Percentiles rank a stretch among this genome's conserved stretches.
These are phyloP conservation scores for Ephemerocybe angulata DNA, from an alignment of 768 basidiomycete species.

Conservation along the genomic window DNA sequence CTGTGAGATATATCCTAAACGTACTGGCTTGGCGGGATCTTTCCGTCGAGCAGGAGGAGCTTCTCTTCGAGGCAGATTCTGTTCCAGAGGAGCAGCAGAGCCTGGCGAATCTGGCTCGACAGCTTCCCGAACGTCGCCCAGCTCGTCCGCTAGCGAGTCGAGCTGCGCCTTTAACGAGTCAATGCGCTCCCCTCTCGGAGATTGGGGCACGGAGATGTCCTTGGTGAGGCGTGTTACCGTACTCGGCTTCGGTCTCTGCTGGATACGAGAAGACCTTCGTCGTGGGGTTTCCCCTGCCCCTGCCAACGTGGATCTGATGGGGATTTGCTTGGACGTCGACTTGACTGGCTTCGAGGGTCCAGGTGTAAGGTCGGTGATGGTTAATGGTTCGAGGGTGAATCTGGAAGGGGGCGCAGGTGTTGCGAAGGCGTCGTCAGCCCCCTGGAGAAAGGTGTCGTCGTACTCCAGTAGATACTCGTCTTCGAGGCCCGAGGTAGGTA, in stretches of 20 bases:
- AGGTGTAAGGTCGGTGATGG: slow-evolving; percentile 41
- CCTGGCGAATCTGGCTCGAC: slow-evolving; percentile 3
- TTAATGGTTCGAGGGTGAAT: slow-evolving; percentile 27
- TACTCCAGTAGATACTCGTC: slow-evolving; percentile 53
- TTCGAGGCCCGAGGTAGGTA: slow-evolving; percentile 41
- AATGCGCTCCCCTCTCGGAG: slow-evolving; percentile 20
- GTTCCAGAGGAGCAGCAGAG: slow-evolving; percentile 14
- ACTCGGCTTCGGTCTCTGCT: slow-evolving; percentile 17
- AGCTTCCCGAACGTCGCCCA: slow-evolving; percentile 11
- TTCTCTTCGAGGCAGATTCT: slow-evolving; percentile 1
- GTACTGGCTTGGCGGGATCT: slow-evolving; percentile 6
- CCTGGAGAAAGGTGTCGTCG: slow-evolving; percentile 44
- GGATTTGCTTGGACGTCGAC: background rate
- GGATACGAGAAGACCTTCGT: slow-evolving; percentile 1
- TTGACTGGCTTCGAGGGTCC: slow-evolving; percentile 18
- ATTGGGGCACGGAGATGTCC: slow-evolving; percentile 17
- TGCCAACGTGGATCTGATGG: background rate
- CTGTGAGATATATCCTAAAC: background rate
- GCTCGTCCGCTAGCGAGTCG: slow-evolving; percentile 20
- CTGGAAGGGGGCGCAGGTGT: slow-evolving; percentile 28
- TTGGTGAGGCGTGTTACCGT: slow-evolving; percentile 13
- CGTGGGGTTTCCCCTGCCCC: background rate
- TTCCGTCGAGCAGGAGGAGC: slow-evolving; percentile 1
- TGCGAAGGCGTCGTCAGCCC: slow-evolving; percentile 35
- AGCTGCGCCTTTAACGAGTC: slow-evolving; percentile 24